Evolutionary conservation across 139 green algal genomes (phyloP), one percentile per base, ranked within the genome.

Genomic region (Limnomonas spitsbergensis): DNA sequence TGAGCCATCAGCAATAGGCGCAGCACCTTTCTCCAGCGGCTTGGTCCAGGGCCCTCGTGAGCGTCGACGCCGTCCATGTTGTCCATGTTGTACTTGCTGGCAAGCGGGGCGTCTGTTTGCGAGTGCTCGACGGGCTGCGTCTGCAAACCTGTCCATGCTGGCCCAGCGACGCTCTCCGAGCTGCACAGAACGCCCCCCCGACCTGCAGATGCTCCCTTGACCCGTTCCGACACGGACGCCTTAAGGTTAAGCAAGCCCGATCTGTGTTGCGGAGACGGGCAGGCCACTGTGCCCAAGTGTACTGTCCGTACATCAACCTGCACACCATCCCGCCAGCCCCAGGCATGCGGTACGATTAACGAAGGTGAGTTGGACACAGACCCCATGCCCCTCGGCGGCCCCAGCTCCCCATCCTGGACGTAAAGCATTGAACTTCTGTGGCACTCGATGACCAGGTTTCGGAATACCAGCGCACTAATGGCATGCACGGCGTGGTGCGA

Each of bases 391-490:
- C 37, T 4, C 26, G 72, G 32, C 9, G 78, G 78, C 0, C 2
- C 71, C 1, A 71, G 78, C 1, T 83, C 71, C 2, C 78, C 78
- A 0, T 66, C 52, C 61, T 83, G 78, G 26, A 69, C 24, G 36
- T 83, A 83, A 70, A 75, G 6, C 24, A 83, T 2, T 4, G n/a
- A 3, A 20, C 38, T 29, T 34, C 79, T 71, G 0, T 36, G n/a
- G 31, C 78, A 1, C 0, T 69, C 9, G n/a, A 83, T 34, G 2
- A 39, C n/a, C 1, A 83, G 29, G 61, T 69, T 75, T 2, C 72
- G 78, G n/a, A 83, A 47, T 2, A 53, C 1, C 1, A 79, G 40
- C 35, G 70, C 32, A 0, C 66, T 24, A 4, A 78, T 0, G 4
- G 56, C 74, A 1, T 36, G 54, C 6, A 78, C 29, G 9, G 74